Evolutionary conservation across 192 early-diverging fungal genomes (phyloP).

Genomic region (Podila epicladia): DNA sequence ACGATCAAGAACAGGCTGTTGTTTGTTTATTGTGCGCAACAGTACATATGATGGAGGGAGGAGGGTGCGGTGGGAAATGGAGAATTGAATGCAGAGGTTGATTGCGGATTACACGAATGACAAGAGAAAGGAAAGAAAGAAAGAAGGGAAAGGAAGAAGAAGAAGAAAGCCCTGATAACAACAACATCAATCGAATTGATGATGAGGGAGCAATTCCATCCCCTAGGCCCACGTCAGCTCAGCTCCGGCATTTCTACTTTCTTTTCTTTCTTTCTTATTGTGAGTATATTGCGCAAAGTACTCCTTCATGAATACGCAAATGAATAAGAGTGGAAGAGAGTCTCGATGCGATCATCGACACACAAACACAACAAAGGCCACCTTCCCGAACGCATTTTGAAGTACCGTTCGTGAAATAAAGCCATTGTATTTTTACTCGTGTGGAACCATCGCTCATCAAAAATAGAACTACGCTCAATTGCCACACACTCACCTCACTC

Average conservation of each 20-base stretch:
- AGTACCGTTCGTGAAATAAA: too few species aligned
- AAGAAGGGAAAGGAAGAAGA: slow-evolving; percentile 3
- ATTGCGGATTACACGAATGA: not conserved
- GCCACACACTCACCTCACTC: not conserved
- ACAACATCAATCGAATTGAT: not conserved
- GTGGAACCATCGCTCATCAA: not conserved
- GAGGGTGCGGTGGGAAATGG: not conserved
- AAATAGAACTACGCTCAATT: not conserved
- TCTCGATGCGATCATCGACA: too few species aligned
- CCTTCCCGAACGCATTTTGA: too few species aligned
- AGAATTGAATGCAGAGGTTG: slow-evolving; percentile 7
- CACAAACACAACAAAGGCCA: too few species aligned
- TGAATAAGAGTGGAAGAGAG: too few species aligned
- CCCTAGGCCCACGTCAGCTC: not conserved
- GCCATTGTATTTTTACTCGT: too few species aligned
- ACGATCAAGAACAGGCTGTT: not conserved
- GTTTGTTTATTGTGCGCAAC: too few species aligned
- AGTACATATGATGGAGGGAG: not conserved
- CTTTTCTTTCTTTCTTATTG: too few species aligned
- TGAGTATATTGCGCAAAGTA: too few species aligned
- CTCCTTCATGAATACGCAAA: too few species aligned
- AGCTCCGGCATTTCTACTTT: too few species aligned
- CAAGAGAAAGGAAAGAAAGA: not conserved
- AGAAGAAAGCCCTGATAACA: not conserved
- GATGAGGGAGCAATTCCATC: not conserved